Percentiles rank a stretch among this genome's conserved stretches.
Evolutionary conservation across 306 rosid species (phyloP).

Genomic region (Potentilla sterilis): DNA sequence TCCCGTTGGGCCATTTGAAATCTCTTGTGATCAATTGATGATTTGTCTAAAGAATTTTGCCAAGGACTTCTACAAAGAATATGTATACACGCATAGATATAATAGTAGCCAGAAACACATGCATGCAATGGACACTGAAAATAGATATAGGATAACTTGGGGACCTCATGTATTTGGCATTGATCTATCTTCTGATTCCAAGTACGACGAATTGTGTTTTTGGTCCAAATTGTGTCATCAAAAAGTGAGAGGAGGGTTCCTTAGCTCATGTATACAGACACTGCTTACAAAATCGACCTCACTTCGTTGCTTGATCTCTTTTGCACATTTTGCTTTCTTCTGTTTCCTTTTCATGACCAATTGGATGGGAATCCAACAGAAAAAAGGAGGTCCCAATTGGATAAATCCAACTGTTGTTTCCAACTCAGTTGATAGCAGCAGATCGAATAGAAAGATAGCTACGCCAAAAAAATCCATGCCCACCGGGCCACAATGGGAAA

Average conservation of each 20-base stretch:
- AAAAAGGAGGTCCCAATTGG: constrained; percentile 58
- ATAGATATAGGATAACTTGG: neutral
- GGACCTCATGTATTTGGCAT: neutral
- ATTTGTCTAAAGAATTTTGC: neutral
- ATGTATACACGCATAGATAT: neutral
- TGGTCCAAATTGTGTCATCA: neutral
- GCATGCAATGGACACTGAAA: neutral
- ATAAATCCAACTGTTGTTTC: constrained; percentile 54
- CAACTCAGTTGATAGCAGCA: constrained; percentile 31
- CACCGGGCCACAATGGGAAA: neutral
- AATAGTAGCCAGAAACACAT: neutral
- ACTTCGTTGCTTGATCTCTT: neutral
- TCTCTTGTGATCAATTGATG: neutral
- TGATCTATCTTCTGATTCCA: neutral
- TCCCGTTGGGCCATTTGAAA: neutral
- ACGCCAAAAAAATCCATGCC: neutral
- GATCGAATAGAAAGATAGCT: neutral
- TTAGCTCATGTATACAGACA: neutral
- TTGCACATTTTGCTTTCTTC: neutral
- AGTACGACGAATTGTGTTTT: neutral
- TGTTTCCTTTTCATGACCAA: constrained; percentile 25
- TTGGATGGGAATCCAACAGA: constrained; percentile 42
- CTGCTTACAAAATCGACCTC: neutral
- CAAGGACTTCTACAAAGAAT: neutral
- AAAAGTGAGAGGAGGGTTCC: neutral